Conservation (phyloP, 352 stramenopile species). For the Phytophthora uliginosa region DNA sequence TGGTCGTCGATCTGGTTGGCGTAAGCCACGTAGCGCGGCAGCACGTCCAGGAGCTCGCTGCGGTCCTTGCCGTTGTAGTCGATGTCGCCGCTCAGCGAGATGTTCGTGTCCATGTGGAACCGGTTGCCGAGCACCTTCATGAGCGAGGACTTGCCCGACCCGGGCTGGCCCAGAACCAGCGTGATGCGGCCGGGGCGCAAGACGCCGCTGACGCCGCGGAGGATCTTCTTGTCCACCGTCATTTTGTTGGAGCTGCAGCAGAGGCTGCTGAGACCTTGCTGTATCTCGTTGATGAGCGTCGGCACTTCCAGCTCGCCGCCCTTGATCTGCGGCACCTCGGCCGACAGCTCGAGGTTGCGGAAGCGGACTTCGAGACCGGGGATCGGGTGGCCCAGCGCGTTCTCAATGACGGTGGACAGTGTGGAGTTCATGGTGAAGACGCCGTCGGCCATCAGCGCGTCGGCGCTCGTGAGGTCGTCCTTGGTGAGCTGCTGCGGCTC, state of each 20-base stretch:
- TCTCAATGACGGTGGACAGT: constrained; percentile 56
- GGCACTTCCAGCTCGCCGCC: constrained; percentile 44
- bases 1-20: constrained; percentile 58
- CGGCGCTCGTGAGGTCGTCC: constrained; percentile 52
- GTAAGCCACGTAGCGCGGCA: constrained; percentile 63
- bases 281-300: constrained; percentile 51
- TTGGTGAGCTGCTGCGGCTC: constrained; percentile 38
- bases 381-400: constrained; percentile 53
- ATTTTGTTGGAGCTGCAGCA: constrained; percentile 25
- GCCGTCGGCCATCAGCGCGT: constrained; percentile 60
- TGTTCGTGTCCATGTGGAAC: constrained; percentile 59
- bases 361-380: constrained; percentile 70
- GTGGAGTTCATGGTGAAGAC: constrained; percentile 70
- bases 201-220: constrained; percentile 51
- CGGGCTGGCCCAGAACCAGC: constrained; percentile 53
- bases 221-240: constrained; percentile 61
- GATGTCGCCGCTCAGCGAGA: constrained; percentile 53
- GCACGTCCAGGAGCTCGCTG: constrained; percentile 28
- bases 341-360: constrained; percentile 54
- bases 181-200: constrained; percentile 62
- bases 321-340: constrained; percentile 37
- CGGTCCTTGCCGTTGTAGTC: constrained; percentile 56
- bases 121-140: constrained; percentile 63
- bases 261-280: constrained; percentile 30
- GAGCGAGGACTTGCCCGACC: constrained; percentile 37